phyloP scores from a whole-genome alignment of 2,329 filamentous ascomycete species.

The Trichothecium roseum region DNA sequence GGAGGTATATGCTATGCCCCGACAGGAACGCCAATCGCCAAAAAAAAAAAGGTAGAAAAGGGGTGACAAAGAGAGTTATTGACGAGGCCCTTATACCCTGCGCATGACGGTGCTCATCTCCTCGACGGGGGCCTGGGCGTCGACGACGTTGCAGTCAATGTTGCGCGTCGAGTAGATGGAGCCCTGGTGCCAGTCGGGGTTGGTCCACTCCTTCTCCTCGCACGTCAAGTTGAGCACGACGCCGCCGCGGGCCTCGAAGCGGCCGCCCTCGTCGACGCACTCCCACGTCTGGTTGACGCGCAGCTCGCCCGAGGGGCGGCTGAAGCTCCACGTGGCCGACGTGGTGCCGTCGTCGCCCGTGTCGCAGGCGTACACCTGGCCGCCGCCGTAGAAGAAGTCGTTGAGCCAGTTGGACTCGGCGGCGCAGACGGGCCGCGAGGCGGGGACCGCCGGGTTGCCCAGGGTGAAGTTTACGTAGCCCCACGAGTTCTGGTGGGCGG shows the following conservation, averaged over 20 bases:
- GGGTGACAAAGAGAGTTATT: too few relatives aligned
- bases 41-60: too few relatives aligned
- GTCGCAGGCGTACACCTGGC: slow-evolving; percentile 31
- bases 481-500: slow-evolving; percentile 38
- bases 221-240: slow-evolving; percentile 17
- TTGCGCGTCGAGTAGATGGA: slow-evolving; percentile 19
- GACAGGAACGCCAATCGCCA: too few relatives aligned
- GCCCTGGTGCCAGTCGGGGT: slow-evolving; percentile 19
- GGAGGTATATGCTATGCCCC: too few relatives aligned
- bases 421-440: slow-evolving; percentile 25
- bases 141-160: slow-evolving; percentile 16
- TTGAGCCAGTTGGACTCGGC: slow-evolving; percentile 28
- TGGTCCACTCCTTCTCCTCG: slow-evolving; percentile 15
- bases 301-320: slow-evolving; percentile 22
- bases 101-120: slow-evolving; percentile 14
- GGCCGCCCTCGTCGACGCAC: slow-evolving; percentile 28
- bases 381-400: slow-evolving; percentile 41
- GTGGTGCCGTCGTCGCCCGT: slow-evolving; percentile 13
- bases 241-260: slow-evolving; percentile 17
- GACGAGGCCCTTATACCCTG: too few relatives aligned
- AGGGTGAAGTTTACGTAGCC: slow-evolving; percentile 39
- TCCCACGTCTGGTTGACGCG: slow-evolving; percentile 38
- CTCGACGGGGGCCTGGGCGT: slow-evolving; percentile 13
- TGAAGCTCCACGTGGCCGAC: slow-evolving; percentile 32
- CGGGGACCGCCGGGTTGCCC: slow-evolving; percentile 31